Evolutionary conservation across 2,329 filamentous ascomycete species (phyloP), one percentile per base, ranked within the genome.

Genomic region (Fusarium sp.): DNA sequence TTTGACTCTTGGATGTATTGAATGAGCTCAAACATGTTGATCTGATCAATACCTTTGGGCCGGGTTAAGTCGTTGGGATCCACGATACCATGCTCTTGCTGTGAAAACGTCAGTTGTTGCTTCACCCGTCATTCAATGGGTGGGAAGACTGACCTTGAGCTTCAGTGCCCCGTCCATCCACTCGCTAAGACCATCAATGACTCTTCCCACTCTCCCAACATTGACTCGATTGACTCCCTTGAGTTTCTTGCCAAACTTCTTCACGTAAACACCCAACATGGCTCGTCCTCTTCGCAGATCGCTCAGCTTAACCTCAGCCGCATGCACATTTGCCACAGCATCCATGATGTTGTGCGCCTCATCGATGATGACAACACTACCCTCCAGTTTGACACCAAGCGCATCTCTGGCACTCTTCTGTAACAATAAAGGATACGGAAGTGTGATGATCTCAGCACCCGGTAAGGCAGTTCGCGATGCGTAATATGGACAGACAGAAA

Each of bases 261-360:
- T 92, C 10, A 97, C 90, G 76, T 99, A 99, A 0, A 91, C 86
- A 0, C 91, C 92, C 3, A 99, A 86, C 82, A 97, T 95, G 54
- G 87, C 87, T 59, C 93, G 89, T 6, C 92, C 93, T 65, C 88
- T 87, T 55, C 89, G 89, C 24, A 98, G 84, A 70, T 98, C 95
- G 31, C 85, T 84, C 8, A 97, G 84, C 6, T 89, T 90, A 26
- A 98, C 87, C 39, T 93, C 90, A 1, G 94, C 90, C 0, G 95
- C 95, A 79, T 98, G 91, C 38, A 97, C 96, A 50, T 91, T 92
- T 22, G 94, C 90, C 50, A 99, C 94, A 0, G 95, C 95, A 80
- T 98, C 95, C 92, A 98, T 97, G 58, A 99, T 89, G 78, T 99
- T 99, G 80, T 99, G 96, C 1, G 96, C 96, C 84, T 99, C 96